Base-by-base conservation (phyloP, 2,329 filamentous ascomycete genomes). In the Diplodia corticola region DNA sequence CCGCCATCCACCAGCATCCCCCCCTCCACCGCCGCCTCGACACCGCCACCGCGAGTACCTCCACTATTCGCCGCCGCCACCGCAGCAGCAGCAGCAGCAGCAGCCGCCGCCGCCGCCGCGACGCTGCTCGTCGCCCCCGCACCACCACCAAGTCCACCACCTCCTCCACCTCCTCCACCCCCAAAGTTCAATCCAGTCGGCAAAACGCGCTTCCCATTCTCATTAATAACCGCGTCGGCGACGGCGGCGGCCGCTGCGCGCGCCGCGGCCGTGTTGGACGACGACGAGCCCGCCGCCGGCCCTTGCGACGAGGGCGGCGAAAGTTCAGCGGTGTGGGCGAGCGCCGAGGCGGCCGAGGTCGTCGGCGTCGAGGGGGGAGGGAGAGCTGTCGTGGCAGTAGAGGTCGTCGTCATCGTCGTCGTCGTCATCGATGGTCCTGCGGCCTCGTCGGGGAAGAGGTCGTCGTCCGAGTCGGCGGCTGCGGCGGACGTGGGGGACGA, bases 221-320 rank as follows among this genome's bases (percentile, higher is more conserved):
- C 74, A 68, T 78, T 78, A 51, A 78, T 69, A 3, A 73, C 30
- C n/a, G 44, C 64, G 22, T 48, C 63, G 24, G 12, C 17, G 22
- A 51, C 22, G 4, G 63, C 49, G 7, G 28, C 37, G 10, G 50
- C 3, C 24, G 33, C 22, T 7, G 61, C 12, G 40, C 50, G 46
- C 33, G 33, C 20, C 2, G 64, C 48, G 51, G 49, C 26, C 12
- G 44, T 49, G 64, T 40, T 40, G 33, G 49, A n/a, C n/a, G n/a
- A n/a, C n/a, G n/a, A n/a, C n/a, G n/a, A n/a, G n/a, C n/a, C n/a
- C n/a, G n/a, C n/a, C n/a, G n/a, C 53, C 24, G 71, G 69, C 50
- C 72, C 74, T 71, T 86, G 84, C 1, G 84, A 86, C 64, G 82
- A 81, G 26, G 85, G 84, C 40, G 85, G 85, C 10, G 84, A 86